Evolutionary conservation across 2,329 filamentous ascomycete genomes (phyloP), one percentile per base, ranked within the genome.

Genomic region (Ophiosphaerella herpotricha): DNA sequence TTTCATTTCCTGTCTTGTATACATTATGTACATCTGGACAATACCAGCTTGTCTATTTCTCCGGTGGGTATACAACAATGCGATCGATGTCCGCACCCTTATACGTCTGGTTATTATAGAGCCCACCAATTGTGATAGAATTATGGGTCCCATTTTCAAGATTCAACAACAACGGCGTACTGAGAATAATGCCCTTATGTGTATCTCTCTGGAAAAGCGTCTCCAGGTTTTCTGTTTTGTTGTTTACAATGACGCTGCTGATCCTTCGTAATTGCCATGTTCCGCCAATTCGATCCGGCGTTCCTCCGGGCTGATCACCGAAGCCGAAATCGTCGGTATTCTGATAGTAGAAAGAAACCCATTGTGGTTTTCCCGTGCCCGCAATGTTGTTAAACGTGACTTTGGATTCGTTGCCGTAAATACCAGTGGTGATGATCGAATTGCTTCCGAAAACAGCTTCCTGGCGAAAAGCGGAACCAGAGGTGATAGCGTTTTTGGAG

Each of bases 271-370:
- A 70, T 52, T 84, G 81, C 83, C 83, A 86, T 0, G 74, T 69
- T 0, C 84, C 83, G 5, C 80, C 80, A 46, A 86, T 85, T 6
- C 84, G 78, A 60, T 86, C 83, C 0, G 84, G 84, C 0, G 73
- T 70, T 5, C 83, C 84, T 37, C 78, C 79, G 2, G 84, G 70
- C 52, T 76, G 74, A 50, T 76, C 74, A 1, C 82, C 82, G 46
- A 82, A 85, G 2, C 82, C 82, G 80, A 84, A 83, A 50, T 85
- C 82, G 42, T 85, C 82, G 2, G 75, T 84, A 64, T 85, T 83
- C 52, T 84, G 80, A 56, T 83, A 82, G 64, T 83, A 80, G 64
- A 84, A 83, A 0, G 80, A 81, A 1, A 84, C 76, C 80, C 80
- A 84, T 61, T 83, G 81, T 1, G 78, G 76, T 48, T 78, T 76